These are phyloP conservation scores for Phaffia rhodozyma DNA, from an alignment of 1,284 basidiomycete genomes.

Conservation along the genomic window DNA sequence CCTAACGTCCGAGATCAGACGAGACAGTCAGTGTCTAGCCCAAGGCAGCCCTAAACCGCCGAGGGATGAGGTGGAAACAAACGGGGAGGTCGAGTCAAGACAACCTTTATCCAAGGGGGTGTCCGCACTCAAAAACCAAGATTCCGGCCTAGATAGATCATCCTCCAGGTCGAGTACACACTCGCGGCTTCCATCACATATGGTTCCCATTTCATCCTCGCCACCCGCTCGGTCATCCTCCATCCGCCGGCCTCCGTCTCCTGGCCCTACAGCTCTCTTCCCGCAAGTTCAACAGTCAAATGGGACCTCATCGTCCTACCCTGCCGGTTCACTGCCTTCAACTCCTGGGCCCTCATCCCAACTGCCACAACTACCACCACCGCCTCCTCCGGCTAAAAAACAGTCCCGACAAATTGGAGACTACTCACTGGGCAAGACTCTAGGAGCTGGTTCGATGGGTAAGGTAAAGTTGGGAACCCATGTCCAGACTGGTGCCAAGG, in stretches of 20 bases:
- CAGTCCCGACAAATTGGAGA: constrained; percentile 52
- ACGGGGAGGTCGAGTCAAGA: too few species aligned
- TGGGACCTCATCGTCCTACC: neutral
- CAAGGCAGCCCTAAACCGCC: neutral
- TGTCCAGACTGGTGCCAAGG: constrained; percentile 80
- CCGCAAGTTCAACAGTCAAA: neutral
- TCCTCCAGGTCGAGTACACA: neutral
- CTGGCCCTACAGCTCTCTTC: neutral
- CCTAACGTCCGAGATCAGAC: neutral
- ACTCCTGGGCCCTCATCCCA: neutral
- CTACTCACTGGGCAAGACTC: constrained; percentile 91
- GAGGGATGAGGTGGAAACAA: neutral
- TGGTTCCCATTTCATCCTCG: neutral
- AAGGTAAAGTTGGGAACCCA: constrained; percentile 96
- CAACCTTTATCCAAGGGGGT: too few species aligned
- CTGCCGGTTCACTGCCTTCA: too few species aligned
- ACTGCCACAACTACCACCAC: neutral
- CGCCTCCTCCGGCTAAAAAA: neutral
- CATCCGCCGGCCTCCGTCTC: constrained; percentile 3
- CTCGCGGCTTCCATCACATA: neutral
- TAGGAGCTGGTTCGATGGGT: constrained; percentile 97
- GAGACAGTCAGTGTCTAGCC: neutral
- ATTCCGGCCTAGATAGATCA: neutral
- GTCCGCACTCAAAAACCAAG: neutral
- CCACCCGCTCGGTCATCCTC: neutral